Base-by-base conservation (phyloP, 1,284 basidiomycete species). In the Leccinum cinnamomeum region DNA sequence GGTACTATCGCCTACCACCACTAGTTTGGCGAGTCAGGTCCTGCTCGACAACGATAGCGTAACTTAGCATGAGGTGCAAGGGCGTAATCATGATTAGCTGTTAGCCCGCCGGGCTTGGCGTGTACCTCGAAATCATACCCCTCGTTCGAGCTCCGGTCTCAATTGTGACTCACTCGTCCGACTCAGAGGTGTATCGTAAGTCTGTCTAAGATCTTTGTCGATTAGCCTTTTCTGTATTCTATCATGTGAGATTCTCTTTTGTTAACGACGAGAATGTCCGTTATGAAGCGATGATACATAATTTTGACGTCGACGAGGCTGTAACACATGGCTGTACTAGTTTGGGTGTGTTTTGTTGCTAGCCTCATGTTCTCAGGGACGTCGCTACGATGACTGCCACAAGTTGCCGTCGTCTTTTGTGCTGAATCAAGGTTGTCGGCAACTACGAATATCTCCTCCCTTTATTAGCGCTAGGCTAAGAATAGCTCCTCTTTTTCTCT, bases 351-450 rank as follows among this genome's bases (percentile, higher is more conserved):
- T 68, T n/a, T 37, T n/a, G 25, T 14, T 57, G 53, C 25, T n/a
- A 56, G 23, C 35, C 54, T 56, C 54, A 18, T 48, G 46, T 37
- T 44, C n/a, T 18, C 35, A 57, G 56, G 39, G 56, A 44, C 50
- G 62, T 66, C 62, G 59, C 48, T 65, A 58, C 35, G 63, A 65
- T 55, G 51, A 70, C 67, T 46, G 68, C 68, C 65, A 59, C 65
- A 16, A 50, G 28, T 57, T 46, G 16, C 28, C 18, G 18, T 58
- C 51, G 23, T 39, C 23, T 25, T 35, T 55, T 37, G 30, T 58
- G 20, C 33, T 58, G 50, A 56, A 44, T 56, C 14, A 23, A 57
- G 56, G 53, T 37, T 37, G 33, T 28, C n/a, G 33, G 33, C 18
- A 37, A 48, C 54, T 10, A 37, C 50, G 14, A 56, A 54, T 33